These are phyloP conservation scores for Sambucus nigra DNA, from an alignment of 129 eudicot genomes.

Conservation along the genomic window DNA sequence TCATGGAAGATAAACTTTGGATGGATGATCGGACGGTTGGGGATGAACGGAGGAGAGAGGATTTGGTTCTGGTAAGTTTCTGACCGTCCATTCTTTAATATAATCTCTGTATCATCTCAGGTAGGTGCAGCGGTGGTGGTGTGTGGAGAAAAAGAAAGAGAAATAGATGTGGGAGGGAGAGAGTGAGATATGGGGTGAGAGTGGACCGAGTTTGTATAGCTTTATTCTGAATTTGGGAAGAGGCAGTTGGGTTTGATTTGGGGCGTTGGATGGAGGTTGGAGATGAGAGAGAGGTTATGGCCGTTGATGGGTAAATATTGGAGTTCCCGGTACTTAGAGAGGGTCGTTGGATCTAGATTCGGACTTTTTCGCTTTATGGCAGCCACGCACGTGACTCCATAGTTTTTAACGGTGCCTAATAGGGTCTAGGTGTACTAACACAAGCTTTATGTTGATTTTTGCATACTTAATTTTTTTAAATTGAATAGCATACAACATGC, in stretches of 20 bases:
- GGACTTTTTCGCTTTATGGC: constrained; percentile 11
- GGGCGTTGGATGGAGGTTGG: constrained; percentile 23
- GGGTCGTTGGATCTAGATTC: constrained; percentile 23
- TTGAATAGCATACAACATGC: too few relatives aligned
- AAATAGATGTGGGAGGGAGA: constrained; percentile 4
- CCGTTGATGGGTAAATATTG: constrained; percentile 22
- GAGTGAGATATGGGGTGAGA: not conserved
- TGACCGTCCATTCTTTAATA: constrained; percentile 34
- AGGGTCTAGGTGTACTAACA: too few relatives aligned
- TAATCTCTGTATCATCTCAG: constrained; percentile 21
- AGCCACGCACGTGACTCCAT: constrained; percentile 19
- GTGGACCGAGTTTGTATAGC: constrained; percentile 12
- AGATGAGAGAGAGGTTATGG: not conserved
- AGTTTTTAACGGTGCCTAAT: too few relatives aligned
- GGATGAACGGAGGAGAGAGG: constrained; percentile 53
- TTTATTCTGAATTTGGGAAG: constrained; percentile 5
- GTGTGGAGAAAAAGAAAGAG: not conserved
- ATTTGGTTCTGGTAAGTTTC: constrained; percentile 38
- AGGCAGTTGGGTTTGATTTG: constrained; percentile 13
- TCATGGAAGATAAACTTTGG: constrained; percentile 34
- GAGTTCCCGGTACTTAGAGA: constrained; percentile 16
- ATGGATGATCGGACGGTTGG: constrained; percentile 45
- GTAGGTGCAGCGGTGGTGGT: not conserved
- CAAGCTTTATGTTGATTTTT: too few relatives aligned
- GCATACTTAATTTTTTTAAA: too few relatives aligned